phyloP scores from a whole-genome alignment of 768 basidiomycete species.

The Peribolospora baueri region DNA sequence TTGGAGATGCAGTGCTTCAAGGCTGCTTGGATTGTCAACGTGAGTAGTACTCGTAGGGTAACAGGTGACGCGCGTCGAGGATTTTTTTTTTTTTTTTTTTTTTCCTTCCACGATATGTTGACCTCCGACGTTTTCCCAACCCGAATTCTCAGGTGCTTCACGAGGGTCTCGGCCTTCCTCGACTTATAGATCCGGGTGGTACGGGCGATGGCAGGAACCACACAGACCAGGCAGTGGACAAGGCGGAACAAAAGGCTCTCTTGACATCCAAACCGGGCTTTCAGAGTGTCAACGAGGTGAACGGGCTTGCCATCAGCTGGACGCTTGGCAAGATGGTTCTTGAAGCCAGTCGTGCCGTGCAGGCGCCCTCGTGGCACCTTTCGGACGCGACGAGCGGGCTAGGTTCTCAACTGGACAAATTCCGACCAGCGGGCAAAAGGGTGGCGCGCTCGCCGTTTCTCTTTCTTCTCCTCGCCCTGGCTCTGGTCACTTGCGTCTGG shows the following conservation, averaged over 20 bases:
- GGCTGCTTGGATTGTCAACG: constrained; percentile 90
- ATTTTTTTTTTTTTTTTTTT: too few species aligned
- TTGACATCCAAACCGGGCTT: constrained; percentile 37
- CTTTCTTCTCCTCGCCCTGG: too few species aligned
- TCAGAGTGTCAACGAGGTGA: constrained; percentile 77
- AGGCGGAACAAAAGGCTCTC: constrained; percentile 62
- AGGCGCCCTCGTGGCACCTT: neutral
- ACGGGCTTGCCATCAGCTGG: constrained; percentile 86
- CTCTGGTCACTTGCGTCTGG: too few species aligned
- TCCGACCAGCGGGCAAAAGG: too few species aligned
- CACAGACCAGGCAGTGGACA: constrained; percentile 38
- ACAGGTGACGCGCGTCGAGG: too few species aligned
- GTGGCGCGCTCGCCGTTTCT: too few species aligned
- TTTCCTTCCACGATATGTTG: too few species aligned
- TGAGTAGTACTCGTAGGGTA: constrained; percentile 16
- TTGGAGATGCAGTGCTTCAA: constrained; percentile 99
- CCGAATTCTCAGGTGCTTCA: constrained; percentile 27
- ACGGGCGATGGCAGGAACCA: constrained; percentile 24
- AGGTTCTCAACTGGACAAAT: too few species aligned
- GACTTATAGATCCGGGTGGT: constrained; percentile 62
- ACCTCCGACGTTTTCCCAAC: too few species aligned
- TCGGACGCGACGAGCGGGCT: too few species aligned
- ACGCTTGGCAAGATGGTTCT: constrained; percentile 97
- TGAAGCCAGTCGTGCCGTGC: constrained; percentile 42
- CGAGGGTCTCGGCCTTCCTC: constrained; percentile 81